phyloP scores from a whole-genome alignment of 805 yeast genomes.

The Wickerhamomyces chaumierensis region DNA sequence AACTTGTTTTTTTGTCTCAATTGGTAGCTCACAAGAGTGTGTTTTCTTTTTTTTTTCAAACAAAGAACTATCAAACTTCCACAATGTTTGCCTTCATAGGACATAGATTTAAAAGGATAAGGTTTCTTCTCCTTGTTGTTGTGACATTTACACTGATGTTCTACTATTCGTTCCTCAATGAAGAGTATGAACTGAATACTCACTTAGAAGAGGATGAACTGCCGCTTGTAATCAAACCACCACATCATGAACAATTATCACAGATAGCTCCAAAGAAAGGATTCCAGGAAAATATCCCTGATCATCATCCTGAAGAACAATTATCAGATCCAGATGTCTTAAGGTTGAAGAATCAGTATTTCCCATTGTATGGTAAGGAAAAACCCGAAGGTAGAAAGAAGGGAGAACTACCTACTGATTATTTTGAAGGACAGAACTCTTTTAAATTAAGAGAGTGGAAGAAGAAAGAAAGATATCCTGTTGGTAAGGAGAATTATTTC shows the following conservation, averaged over 20 bases:
- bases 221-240: slow-evolving; percentile 12
- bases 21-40: too few species aligned
- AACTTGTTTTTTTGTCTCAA: too few species aligned
- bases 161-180: slow-evolving; percentile 18
- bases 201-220: slow-evolving; percentile 15
- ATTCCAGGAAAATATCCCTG: background rate
- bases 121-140: slow-evolving; percentile 8
- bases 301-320: background rate
- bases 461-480: slow-evolving; percentile 12
- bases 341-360: slow-evolving; percentile 25
- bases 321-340: slow-evolving; percentile 9
- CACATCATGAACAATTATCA: too few species aligned
- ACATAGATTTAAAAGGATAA: slow-evolving; percentile 10
- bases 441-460: slow-evolving; percentile 10
- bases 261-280: background rate
- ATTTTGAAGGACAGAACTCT: slow-evolving; percentile 12
- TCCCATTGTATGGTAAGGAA: slow-evolving; percentile 22
- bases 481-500: slow-evolving; percentile 15
- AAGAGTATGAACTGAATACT: slow-evolving; percentile 14
- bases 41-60: too few species aligned
- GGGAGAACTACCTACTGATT: slow-evolving; percentile 10
- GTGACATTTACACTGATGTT: slow-evolving; percentile 13
- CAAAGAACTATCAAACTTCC: background rate
- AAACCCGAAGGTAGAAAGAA: slow-evolving; percentile 6
- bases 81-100: background rate